A percentile compares a stretch with the other conserved stretches of the same genome.
Conservation (phyloP, 1,284 basidiomycete genomes). For the Rhizoctonia solani region DNA sequence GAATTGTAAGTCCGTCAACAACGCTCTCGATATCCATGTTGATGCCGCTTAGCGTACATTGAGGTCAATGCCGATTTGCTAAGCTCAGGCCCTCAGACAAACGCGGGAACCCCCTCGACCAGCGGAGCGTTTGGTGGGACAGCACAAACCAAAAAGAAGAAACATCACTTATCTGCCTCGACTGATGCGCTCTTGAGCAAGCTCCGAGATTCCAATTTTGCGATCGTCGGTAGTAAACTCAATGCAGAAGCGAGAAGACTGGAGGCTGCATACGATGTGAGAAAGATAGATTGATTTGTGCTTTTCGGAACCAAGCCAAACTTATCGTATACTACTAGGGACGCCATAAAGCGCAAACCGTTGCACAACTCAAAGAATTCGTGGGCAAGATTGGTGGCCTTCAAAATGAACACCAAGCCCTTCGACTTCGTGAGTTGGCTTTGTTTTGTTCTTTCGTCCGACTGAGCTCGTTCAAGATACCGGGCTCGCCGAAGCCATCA, state of each 20-base stretch:
- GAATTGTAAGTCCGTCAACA: conserved; percentile 65
- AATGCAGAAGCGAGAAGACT: conserved; percentile 82
- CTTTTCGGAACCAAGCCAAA: conserved; percentile 5
- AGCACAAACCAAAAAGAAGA: conserved; percentile 79
- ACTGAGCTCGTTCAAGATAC: conserved; percentile 65
- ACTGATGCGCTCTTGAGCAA: conserved; percentile 86
- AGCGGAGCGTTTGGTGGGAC: conserved; percentile 41
- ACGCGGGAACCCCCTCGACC: conserved; percentile 33
- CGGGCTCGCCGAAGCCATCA: conserved; percentile 87
- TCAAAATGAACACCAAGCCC: conserved; percentile 86
- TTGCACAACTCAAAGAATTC: conserved; percentile 91
- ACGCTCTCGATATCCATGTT: conserved; percentile 8
- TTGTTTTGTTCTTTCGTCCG: background rate
- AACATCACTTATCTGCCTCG: conserved; percentile 75
- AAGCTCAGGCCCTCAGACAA: conserved; percentile 52
- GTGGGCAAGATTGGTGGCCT: conserved; percentile 92
- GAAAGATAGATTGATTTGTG: conserved; percentile 33
- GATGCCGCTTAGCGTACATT: conserved; percentile 78
- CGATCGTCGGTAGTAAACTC: conserved; percentile 83
- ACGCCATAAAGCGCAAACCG: conserved; percentile 83
- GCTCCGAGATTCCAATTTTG: conserved; percentile 91
- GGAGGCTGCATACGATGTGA: conserved; percentile 89
- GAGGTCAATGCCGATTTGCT: conserved; percentile 85
- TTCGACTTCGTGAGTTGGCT: conserved; percentile 78
- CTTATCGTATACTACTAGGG: conserved; percentile 52